A percentile compares a stretch with the other conserved stretches of the same genome.
Evolutionary conservation across 2,329 filamentous ascomycete genomes (phyloP).

Genomic region (Xylaria sp.): DNA sequence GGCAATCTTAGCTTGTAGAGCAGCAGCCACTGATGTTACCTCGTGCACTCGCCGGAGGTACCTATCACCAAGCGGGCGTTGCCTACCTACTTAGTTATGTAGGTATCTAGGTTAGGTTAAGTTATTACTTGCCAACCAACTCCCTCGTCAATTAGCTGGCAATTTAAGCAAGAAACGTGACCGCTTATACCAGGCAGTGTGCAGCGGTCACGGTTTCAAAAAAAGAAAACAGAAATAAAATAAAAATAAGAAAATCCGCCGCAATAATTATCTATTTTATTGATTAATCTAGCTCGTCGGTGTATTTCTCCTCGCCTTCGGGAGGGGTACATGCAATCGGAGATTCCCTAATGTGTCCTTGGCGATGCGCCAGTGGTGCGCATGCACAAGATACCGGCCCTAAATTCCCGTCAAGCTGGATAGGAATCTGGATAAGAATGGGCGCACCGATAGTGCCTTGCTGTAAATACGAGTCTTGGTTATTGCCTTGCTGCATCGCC

Average conservation of each 20-base stretch:
- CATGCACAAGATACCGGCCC: conserved; percentile 27
- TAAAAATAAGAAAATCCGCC: not conserved
- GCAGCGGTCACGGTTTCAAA: not conserved
- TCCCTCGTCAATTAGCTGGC: conserved; percentile 4
- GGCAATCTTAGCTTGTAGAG: conserved; percentile 23
- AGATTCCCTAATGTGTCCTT: conserved; percentile 15
- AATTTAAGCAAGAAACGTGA: conserved; percentile 9
- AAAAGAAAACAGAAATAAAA: not conserved
- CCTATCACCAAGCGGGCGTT: not conserved
- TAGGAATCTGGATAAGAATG: conserved; percentile 29
- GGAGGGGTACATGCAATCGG: conserved; percentile 19
- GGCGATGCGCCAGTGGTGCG: conserved; percentile 24
- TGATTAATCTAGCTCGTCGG: conserved; percentile 17
- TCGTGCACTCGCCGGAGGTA: conserved; percentile 1
- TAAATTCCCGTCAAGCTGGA: conserved; percentile 30
- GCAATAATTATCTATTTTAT: conserved; percentile 16
- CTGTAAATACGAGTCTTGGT: conserved; percentile 24
- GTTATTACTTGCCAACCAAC: not conserved
- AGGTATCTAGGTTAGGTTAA: not conserved
- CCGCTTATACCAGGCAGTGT: not conserved
- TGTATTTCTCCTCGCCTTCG: conserved; percentile 19
- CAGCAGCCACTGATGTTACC: conserved; percentile 16
- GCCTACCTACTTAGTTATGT: not conserved
- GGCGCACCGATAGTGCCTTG: conserved; percentile 4
- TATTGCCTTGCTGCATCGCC: conserved; percentile 3